These are phyloP conservation scores for Raffaelea ambrosiae DNA, from an alignment of 2,329 filamentous ascomycete genomes.

Conservation along the genomic window DNA sequence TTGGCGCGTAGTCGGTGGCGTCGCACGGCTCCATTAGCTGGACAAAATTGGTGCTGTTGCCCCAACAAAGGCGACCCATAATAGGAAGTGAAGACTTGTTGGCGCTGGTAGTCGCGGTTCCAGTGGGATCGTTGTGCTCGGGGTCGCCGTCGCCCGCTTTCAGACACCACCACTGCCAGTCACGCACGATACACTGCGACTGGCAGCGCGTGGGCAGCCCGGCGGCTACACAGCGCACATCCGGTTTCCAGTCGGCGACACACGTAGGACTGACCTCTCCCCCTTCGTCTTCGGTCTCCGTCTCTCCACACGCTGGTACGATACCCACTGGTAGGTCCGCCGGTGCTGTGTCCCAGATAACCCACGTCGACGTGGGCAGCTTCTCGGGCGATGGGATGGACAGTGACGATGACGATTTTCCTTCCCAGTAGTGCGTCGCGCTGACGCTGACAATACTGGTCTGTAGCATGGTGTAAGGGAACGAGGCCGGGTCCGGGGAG, in stretches of 20 bases:
- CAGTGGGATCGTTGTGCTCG: not conserved
- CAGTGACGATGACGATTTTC: not conserved
- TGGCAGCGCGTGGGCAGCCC: not conserved
- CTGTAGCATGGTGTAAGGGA: not conserved
- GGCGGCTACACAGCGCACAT: not conserved
- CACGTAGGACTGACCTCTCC: too few species aligned
- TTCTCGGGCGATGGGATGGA: not conserved
- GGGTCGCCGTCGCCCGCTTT: not conserved
- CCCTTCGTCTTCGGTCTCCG: too few species aligned
- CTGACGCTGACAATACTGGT: not conserved
- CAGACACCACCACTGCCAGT: constrained; percentile 4
- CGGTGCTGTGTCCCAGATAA: constrained; percentile 1
- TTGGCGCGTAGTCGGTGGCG: not conserved
- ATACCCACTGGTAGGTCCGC: not conserved
- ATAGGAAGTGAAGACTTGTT: too few species aligned
- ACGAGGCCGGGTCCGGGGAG: constrained; percentile 1
- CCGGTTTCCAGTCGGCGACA: not conserved
- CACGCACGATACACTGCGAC: constrained; percentile 1
- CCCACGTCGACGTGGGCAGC: not conserved
- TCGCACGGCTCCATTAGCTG: constrained; percentile 3
- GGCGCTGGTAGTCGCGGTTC: not conserved
- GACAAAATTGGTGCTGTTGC: not conserved
- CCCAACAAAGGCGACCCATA: constrained; percentile 5
- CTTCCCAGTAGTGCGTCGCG: not conserved
- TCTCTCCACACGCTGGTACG: not conserved